Percentiles rank a stretch among this genome's conserved stretches.
Evolutionary conservation across 2,329 filamentous ascomycete genomes (phyloP).

Genomic region (Colletotrichum nymphaeae): DNA sequence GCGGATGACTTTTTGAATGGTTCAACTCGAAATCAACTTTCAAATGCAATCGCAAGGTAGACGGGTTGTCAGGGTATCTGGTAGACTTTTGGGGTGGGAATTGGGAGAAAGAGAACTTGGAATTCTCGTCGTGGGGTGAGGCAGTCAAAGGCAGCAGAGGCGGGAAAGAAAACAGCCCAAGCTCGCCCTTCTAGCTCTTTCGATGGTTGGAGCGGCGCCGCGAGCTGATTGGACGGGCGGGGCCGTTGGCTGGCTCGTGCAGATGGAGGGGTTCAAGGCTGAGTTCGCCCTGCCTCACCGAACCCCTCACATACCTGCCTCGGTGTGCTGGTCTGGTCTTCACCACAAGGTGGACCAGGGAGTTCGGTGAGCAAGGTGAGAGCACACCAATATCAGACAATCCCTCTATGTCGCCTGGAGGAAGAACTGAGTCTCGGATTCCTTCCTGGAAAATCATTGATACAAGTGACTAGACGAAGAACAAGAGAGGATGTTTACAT

Average conservation of each 20-base stretch:
- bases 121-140: constrained; percentile 17
- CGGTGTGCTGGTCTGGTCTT: too few relatives aligned
- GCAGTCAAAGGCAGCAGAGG: constrained; percentile 1
- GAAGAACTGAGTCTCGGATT: too few relatives aligned
- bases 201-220: constrained; percentile 46
- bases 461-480: not conserved
- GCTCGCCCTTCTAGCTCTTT: constrained; percentile 55
- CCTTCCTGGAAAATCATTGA: fast-evolving
- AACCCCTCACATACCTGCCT: not conserved
- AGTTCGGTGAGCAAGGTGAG: not conserved
- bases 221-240: constrained; percentile 45
- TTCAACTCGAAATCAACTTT: constrained; percentile 6
- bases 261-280: constrained; percentile 35
- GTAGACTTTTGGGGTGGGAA: constrained; percentile 2
- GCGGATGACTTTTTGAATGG: not conserved
- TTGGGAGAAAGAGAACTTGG: constrained; percentile 5
- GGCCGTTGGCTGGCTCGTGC: constrained; percentile 37
- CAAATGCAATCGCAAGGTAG: constrained; percentile 19
- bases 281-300: not conserved
- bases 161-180: constrained; percentile 39
- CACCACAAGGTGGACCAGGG: too few relatives aligned
- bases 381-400: not conserved
- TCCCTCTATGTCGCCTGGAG: too few relatives aligned
- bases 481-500: not conserved
- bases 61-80: constrained; percentile 38